These are phyloP conservation scores for Trichothecium sympodiale DNA, from an alignment of 2,329 filamentous ascomycete species.

Conservation along the genomic window DNA sequence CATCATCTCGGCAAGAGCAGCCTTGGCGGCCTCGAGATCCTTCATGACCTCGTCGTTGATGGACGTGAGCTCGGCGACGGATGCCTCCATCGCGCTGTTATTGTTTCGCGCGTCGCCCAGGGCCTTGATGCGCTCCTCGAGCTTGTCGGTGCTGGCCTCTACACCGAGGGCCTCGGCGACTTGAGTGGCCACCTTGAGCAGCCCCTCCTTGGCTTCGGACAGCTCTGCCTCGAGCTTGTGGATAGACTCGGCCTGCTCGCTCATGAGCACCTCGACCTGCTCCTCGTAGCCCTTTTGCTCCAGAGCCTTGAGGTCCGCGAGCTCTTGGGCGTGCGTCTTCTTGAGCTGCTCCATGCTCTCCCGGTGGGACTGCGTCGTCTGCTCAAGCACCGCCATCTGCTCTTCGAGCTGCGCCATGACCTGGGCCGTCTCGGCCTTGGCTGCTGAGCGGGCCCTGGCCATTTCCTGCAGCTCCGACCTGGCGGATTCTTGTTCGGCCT, in stretches of 20 bases:
- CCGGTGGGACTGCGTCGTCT: conserved; percentile 43
- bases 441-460: conserved; percentile 45
- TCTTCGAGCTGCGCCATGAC: conserved; percentile 43
- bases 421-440: conserved; percentile 30
- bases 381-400: conserved; percentile 49
- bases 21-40: conserved; percentile 51
- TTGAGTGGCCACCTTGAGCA: conserved; percentile 52
- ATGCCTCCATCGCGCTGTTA: conserved; percentile 42
- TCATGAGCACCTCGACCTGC: conserved; percentile 45
- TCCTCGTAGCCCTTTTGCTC: conserved; percentile 45
- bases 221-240: conserved; percentile 51
- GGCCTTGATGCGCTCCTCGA: conserved; percentile 52
- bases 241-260: conserved; percentile 46
- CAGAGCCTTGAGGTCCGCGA: conserved; percentile 35
- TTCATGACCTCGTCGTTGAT: conserved; percentile 50
- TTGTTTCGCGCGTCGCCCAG: conserved; percentile 48
- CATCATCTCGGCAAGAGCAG: conserved; percentile 41
- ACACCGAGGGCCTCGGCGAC: conserved; percentile 50
- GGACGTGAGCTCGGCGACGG: conserved; percentile 42
- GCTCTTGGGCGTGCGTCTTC: conserved; percentile 36
- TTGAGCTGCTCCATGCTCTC: conserved; percentile 38
- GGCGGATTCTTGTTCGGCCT: conserved; percentile 56
- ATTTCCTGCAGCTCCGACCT: conserved; percentile 59
- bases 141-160: conserved; percentile 56
- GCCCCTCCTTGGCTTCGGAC: conserved; percentile 51